Conservation (phyloP, 2,329 filamentous ascomycete genomes). For the Zelopaecilomyces penicillatus region DNA sequence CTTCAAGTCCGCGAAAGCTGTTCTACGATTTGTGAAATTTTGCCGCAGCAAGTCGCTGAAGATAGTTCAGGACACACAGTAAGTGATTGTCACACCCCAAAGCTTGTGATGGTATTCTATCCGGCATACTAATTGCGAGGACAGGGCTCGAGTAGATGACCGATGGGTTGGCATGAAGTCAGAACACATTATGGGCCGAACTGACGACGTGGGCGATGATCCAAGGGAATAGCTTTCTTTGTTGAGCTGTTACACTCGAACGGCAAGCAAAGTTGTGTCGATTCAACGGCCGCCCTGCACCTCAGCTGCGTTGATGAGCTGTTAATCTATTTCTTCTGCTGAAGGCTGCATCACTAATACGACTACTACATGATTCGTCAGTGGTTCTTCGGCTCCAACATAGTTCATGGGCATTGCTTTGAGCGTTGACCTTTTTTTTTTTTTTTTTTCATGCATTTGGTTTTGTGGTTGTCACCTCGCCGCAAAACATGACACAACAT, state of each 20-base stretch:
- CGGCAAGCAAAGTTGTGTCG: too few relatives aligned
- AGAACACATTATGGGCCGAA: slow-evolving; percentile 18
- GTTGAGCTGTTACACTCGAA: background rate
- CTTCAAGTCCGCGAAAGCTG: slow-evolving; percentile 45
- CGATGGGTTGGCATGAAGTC: slow-evolving; percentile 30
- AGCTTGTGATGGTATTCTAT: background rate
- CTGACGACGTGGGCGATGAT: slow-evolving; percentile 19
- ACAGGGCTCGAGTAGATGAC: slow-evolving; percentile 27
- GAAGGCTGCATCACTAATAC: too few relatives aligned
- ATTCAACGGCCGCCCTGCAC: too few relatives aligned
- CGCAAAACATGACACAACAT: too few relatives aligned
- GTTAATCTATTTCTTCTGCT: too few relatives aligned
- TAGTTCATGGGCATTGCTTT: too few relatives aligned
- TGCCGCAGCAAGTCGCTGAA: slow-evolving; percentile 34
- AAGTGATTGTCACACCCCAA: slow-evolving; percentile 16
- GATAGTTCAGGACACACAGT: slow-evolving; percentile 33
- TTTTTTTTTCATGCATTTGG: too few relatives aligned
- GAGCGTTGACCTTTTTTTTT: too few relatives aligned
- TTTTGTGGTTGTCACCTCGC: too few relatives aligned
- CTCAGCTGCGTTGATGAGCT: too few relatives aligned
- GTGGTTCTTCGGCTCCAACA: too few relatives aligned
- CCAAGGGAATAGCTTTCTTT: slow-evolving; percentile 17
- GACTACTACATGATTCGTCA: too few relatives aligned
- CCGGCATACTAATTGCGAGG: slow-evolving; percentile 10
- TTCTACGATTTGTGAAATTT: slow-evolving; percentile 43